Percentiles rank a stretch among this genome's conserved stretches.
Evolutionary conservation across 2,329 filamentous ascomycete species (phyloP).

Genomic region (Botryotinia calthae): DNA sequence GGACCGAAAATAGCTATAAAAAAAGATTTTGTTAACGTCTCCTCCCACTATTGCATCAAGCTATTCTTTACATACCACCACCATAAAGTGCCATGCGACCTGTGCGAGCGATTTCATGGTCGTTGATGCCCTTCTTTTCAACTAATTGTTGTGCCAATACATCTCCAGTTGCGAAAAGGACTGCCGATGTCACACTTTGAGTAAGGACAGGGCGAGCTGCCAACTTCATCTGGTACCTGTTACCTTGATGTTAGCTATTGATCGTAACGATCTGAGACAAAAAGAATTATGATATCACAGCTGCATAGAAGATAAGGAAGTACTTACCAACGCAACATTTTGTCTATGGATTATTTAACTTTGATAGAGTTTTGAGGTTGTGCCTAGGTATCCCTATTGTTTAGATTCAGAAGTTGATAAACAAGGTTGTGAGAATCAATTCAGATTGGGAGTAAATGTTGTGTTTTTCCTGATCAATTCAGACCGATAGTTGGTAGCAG

Average conservation of each 20-base stretch:
- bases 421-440: not conserved
- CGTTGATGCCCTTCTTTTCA: slow-evolving; percentile 72
- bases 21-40: slow-evolving; percentile 5
- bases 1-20: slow-evolving; percentile 63
- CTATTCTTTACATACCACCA: slow-evolving; percentile 46
- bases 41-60: not conserved
- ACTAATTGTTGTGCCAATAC: slow-evolving; percentile 86
- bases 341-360: slow-evolving; percentile 6
- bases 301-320: slow-evolving; percentile 11
- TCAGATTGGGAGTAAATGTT: not conserved
- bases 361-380: not conserved
- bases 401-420: not conserved
- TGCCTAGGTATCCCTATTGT: not conserved
- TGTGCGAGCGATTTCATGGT: slow-evolving; percentile 72
- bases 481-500: slow-evolving; percentile 4
- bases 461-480: not conserved
- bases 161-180: slow-evolving; percentile 92
- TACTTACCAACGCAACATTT: slow-evolving; percentile 38
- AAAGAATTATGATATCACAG: not conserved
- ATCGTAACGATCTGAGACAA: slow-evolving; percentile 8
- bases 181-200: slow-evolving; percentile 82
- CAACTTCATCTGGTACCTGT: slow-evolving; percentile 83
- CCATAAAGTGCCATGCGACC: slow-evolving; percentile 79
- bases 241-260: slow-evolving; percentile 21
- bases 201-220: slow-evolving; percentile 82